These are phyloP conservation scores for Anthoceros angustus DNA, from an alignment of 225 moss, liverwort and hornwort species.

Conservation along the genomic window DNA sequence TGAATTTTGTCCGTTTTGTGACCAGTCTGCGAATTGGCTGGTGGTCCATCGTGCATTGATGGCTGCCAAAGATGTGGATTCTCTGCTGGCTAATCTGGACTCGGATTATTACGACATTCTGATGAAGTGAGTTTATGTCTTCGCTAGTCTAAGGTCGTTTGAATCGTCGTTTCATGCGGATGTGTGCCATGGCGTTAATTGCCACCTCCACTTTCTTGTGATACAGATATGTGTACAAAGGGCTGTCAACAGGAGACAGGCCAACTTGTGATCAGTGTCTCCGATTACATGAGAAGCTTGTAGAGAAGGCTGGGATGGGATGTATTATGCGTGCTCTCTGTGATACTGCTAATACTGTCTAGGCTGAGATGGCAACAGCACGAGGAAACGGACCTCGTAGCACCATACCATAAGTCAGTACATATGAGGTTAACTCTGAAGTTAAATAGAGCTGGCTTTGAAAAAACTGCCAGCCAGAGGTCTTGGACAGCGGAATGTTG, in stretches of 20 bases:
- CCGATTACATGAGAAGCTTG: slow-evolving; percentile 68
- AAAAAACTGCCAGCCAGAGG: no score
- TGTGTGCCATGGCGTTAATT: not conserved
- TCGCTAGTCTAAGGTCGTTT: not conserved
- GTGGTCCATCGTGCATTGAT: slow-evolving; percentile 88
- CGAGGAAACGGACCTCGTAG: no score
- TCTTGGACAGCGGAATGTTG: no score
- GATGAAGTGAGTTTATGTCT: slow-evolving; percentile 68
- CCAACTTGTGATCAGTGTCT: slow-evolving; percentile 82
- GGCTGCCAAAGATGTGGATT: slow-evolving; percentile 82
- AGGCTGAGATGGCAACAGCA: slow-evolving; percentile 6
- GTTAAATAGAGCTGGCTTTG: no score
- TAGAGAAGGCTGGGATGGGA: slow-evolving; percentile 71
- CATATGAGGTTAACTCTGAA: no score
- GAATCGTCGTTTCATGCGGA: not conserved
- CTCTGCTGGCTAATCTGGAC: slow-evolving; percentile 51
- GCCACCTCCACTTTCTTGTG: not conserved
- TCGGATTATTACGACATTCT: slow-evolving; percentile 67
- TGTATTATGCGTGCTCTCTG: slow-evolving; percentile 87
- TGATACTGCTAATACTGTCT: slow-evolving; percentile 67
- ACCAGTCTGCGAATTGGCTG: slow-evolving; percentile 78
- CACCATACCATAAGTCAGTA: no score
- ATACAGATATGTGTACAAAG: slow-evolving; percentile 65
- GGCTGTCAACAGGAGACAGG: slow-evolving; percentile 86
- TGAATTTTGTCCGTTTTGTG: not conserved